Percentiles rank a stretch among this genome's conserved stretches.
Evolutionary conservation across 2,329 filamentous ascomycete species (phyloP).

Genomic region (Exserohilum rostratum): DNA sequence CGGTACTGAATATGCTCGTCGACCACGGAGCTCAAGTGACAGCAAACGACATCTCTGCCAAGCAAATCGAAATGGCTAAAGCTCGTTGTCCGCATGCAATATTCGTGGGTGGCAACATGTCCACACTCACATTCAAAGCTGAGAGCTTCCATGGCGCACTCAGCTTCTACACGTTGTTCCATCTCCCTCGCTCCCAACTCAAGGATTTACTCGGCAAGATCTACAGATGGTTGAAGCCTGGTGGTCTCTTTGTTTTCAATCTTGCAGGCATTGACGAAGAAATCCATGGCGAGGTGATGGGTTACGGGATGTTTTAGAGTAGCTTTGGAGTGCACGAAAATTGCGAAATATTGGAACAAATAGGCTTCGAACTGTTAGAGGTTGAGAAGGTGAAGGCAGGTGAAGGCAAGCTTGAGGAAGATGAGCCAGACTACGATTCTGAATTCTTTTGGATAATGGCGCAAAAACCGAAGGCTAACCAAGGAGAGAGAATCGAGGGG

Average conservation of each 20-base stretch:
- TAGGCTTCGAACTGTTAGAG: slow-evolving; percentile 18
- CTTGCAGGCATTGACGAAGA: slow-evolving; percentile 55
- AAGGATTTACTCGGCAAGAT: slow-evolving; percentile 52
- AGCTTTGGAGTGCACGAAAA: slow-evolving; percentile 38
- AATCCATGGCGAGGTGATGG: slow-evolving; percentile 37
- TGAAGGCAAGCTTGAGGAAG: slow-evolving; percentile 18
- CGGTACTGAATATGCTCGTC: slow-evolving; percentile 15
- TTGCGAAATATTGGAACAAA: slow-evolving; percentile 20
- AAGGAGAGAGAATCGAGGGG: not conserved
- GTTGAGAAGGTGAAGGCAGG: slow-evolving; percentile 25
- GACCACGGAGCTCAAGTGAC: slow-evolving; percentile 29
- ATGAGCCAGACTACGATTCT: slow-evolving; percentile 24
- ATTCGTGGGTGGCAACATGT: slow-evolving; percentile 48
- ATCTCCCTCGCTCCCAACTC: slow-evolving; percentile 59
- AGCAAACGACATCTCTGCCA: slow-evolving; percentile 49
- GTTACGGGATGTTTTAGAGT: slow-evolving; percentile 43
- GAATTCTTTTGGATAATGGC: slow-evolving; percentile 22
- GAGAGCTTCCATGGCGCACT: slow-evolving; percentile 54
- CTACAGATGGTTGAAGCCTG: slow-evolving; percentile 55
- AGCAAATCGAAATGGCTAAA: slow-evolving; percentile 44
- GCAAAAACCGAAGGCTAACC: slow-evolving; percentile 5
- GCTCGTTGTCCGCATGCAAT: slow-evolving; percentile 5
- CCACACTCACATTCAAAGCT: slow-evolving; percentile 36
- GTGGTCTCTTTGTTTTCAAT: slow-evolving; percentile 48
- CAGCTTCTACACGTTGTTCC: slow-evolving; percentile 60